Percentiles rank a stretch among this genome's conserved stretches.
These are phyloP conservation scores for Glaciozyma antarctica DNA, from an alignment of 768 basidiomycete species.

Conservation along the genomic window DNA sequence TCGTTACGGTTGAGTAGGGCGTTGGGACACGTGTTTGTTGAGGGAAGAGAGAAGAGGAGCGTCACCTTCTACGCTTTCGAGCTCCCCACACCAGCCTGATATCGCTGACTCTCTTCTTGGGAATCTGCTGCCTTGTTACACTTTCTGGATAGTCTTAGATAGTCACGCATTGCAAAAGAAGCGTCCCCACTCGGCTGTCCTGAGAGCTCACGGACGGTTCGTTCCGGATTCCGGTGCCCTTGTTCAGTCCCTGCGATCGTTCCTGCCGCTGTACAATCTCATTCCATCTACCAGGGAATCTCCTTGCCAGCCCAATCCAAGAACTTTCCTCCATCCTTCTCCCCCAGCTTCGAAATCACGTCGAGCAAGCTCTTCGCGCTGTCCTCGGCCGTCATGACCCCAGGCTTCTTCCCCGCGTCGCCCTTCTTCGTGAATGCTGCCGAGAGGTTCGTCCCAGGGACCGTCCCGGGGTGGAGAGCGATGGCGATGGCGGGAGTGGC, in stretches of 20 bases:
- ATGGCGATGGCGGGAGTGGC: conserved; percentile 37
- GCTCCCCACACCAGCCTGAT: too few relatives aligned
- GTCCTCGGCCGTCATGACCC: conserved; percentile 38
- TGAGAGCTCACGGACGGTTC: too few relatives aligned
- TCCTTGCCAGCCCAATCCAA: conserved; percentile 30
- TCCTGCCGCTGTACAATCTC: not conserved
- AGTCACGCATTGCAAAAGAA: too few relatives aligned
- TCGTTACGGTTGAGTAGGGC: not conserved
- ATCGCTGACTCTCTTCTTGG: too few relatives aligned
- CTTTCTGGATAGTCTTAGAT: too few relatives aligned
- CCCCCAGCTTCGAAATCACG: conserved; percentile 21
- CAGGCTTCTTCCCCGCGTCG: conserved; percentile 38
- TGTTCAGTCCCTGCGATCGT: too few relatives aligned
- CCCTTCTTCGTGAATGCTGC: conserved; percentile 30
- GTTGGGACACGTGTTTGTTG: not conserved
- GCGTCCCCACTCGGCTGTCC: too few relatives aligned
- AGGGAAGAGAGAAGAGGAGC: not conserved
- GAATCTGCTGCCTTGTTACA: too few relatives aligned
- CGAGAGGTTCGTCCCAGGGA: conserved; percentile 31
- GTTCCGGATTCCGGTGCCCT: not conserved
- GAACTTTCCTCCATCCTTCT: conserved; percentile 28
- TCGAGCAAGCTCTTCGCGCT: conserved; percentile 26
- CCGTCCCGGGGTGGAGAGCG: conserved; percentile 34
- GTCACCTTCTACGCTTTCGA: too few relatives aligned
- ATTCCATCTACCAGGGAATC: conserved; percentile 12